Percentiles rank a stretch among this genome's conserved stretches.
These are phyloP conservation scores for Geotrichum klebahnii DNA, from an alignment of 1,139 yeast species.

Conservation along the genomic window DNA sequence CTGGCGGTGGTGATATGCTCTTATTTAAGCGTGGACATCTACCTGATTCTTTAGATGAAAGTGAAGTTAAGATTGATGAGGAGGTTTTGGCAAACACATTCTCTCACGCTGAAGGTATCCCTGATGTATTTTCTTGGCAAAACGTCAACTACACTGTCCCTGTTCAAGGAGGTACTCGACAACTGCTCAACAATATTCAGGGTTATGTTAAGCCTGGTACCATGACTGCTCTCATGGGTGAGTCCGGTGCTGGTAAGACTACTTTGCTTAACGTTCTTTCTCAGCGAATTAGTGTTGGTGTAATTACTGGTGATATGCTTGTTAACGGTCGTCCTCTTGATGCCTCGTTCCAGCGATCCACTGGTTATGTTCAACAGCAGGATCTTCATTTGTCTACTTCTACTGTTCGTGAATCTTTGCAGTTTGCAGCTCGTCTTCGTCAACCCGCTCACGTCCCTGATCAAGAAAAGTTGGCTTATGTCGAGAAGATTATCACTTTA, in stretches of 20 bases:
- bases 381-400: conserved; percentile 54
- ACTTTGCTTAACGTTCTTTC: conserved; percentile 56
- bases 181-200: conserved; percentile 51
- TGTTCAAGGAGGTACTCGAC: conserved; percentile 44
- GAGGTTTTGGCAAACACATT: conserved; percentile 41
- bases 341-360: conserved; percentile 51
- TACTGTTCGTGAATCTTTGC: conserved; percentile 56
- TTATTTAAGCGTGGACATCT: conserved; percentile 45
- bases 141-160: conserved; percentile 47
- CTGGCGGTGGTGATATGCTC: conserved; percentile 42
- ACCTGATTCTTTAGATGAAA: conserved; percentile 43
- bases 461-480: conserved; percentile 51
- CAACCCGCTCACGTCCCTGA: conserved; percentile 48
- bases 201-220: conserved; percentile 63
- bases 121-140: conserved; percentile 49
- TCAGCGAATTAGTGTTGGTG: conserved; percentile 54
- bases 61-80: conserved; percentile 45
- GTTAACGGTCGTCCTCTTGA: conserved; percentile 54
- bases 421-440: conserved; percentile 56
- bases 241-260: conserved; percentile 64
- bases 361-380: conserved; percentile 63
- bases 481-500: conserved; percentile 51
- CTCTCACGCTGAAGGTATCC: conserved; percentile 28
- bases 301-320: conserved; percentile 56
- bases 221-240: conserved; percentile 60